Conservation (phyloP, 2,329 filamentous ascomycete species). For the Venturia nashicola region DNA sequence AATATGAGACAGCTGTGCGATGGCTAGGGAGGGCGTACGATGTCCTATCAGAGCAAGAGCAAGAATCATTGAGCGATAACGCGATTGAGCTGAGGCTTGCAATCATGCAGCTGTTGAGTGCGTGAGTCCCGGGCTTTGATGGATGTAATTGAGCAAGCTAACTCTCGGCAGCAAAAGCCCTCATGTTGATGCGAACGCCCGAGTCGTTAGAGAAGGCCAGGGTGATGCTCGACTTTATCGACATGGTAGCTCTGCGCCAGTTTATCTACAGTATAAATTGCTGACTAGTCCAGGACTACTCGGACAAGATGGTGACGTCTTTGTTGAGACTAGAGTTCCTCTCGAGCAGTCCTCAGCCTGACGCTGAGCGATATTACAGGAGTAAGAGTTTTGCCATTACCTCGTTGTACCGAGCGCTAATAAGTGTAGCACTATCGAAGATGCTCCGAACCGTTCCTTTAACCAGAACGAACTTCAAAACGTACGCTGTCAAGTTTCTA, state of each 20-base stretch:
- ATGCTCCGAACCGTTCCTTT: slow-evolving; percentile 50
- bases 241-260: slow-evolving; percentile 23
- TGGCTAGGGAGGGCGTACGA: slow-evolving; percentile 64
- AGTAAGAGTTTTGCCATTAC: slow-evolving; percentile 20
- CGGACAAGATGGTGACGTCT: slow-evolving; percentile 49
- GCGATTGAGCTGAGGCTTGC: slow-evolving; percentile 52
- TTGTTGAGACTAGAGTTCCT: slow-evolving; percentile 59
- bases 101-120: slow-evolving; percentile 46
- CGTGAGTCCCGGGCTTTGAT: neutral
- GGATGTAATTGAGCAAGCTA: neutral
- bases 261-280: too few relatives aligned
- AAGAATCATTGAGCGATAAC: slow-evolving; percentile 45
- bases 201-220: slow-evolving; percentile 40
- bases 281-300: neutral
- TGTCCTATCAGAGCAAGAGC: slow-evolving; percentile 42
- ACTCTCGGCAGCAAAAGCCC: slow-evolving; percentile 36
- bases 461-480: slow-evolving; percentile 51
- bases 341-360: slow-evolving; percentile 25
- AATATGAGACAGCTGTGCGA: slow-evolving; percentile 44
- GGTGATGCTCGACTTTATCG: slow-evolving; percentile 47
- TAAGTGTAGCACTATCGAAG: slow-evolving; percentile 38
- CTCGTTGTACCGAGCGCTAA: slow-evolving; percentile 9
- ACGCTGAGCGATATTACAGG: slow-evolving; percentile 28
- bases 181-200: slow-evolving; percentile 35
- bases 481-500: slow-evolving; percentile 23